These are phyloP conservation scores for Huntiella bhutanensis DNA, from an alignment of 2,329 filamentous ascomycete genomes.

Conservation along the genomic window DNA sequence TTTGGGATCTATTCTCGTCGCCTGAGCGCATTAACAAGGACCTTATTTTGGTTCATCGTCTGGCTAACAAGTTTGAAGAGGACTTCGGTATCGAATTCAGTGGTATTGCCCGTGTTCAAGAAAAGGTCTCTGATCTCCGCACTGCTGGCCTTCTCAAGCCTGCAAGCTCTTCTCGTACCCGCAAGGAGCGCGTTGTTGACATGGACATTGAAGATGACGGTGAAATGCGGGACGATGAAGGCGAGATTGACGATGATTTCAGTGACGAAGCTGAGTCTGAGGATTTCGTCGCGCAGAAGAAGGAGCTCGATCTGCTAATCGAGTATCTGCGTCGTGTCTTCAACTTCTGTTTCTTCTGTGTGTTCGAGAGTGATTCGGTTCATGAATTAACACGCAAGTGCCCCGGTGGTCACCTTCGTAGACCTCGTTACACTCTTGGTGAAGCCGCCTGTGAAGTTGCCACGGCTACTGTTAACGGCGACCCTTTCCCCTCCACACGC, in stretches of 20 bases:
- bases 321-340: constrained; percentile 93
- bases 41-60: constrained; percentile 59
- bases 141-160: constrained; percentile 61
- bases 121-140: constrained; percentile 65
- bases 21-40: constrained; percentile 89
- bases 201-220: constrained; percentile 34
- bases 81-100: constrained; percentile 64
- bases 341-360: constrained; percentile 99
- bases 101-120: constrained; percentile 62
- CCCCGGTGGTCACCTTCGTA: constrained; percentile 86
- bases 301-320: constrained; percentile 85
- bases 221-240: constrained; percentile 52
- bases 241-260: constrained; percentile 57
- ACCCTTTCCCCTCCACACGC: constrained; percentile 59
- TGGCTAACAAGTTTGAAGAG: constrained; percentile 69
- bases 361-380: constrained; percentile 93
- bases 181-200: constrained; percentile 29
- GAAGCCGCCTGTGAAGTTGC: constrained; percentile 70
- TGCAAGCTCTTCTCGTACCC: constrained; percentile 33
- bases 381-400: constrained; percentile 93
- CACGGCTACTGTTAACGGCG: constrained; percentile 61
- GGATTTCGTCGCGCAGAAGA: constrained; percentile 79
- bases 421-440: constrained; percentile 71
- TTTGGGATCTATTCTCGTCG: constrained; percentile 92
- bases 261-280: constrained; percentile 74